A percentile compares a stretch with the other conserved stretches of the same genome.
phyloP scores from a whole-genome alignment of 495 filamentous ascomycete genomes.

The Venustampulla echinocandica region DNA sequence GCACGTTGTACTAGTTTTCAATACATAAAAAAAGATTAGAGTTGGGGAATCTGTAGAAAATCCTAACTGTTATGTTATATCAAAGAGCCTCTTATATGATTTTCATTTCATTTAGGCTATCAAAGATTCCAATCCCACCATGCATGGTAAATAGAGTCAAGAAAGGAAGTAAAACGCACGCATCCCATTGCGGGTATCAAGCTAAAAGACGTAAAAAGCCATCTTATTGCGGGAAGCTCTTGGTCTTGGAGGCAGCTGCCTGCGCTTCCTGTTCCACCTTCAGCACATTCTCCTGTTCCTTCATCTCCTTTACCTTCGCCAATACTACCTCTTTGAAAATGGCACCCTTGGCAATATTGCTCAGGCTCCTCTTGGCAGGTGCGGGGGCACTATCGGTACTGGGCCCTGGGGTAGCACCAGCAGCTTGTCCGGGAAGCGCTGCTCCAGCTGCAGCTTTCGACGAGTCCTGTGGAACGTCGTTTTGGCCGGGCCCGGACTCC shows the following conservation, averaged over 20 bases:
- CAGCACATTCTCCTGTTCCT: slow-evolving; percentile 70
- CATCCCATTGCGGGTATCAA: slow-evolving; percentile 16
- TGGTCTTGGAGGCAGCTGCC: slow-evolving; percentile 33
- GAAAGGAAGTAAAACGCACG: background rate
- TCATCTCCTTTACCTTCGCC: slow-evolving; percentile 90
- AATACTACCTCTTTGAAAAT: slow-evolving; percentile 98
- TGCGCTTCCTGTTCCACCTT: slow-evolving; percentile 51
- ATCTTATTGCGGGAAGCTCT: slow-evolving; percentile 27
- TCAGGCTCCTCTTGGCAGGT: slow-evolving; percentile 55
- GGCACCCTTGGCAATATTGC: slow-evolving; percentile 71
- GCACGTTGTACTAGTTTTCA: too few relatives aligned
- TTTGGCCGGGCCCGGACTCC: slow-evolving; percentile 56
- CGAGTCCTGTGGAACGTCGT: slow-evolving; percentile 55
- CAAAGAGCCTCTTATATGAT: too few relatives aligned
- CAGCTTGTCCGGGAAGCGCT: slow-evolving; percentile 26
- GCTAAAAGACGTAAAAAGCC: too few relatives aligned
- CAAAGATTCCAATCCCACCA: background rate
- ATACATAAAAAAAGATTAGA: too few relatives aligned
- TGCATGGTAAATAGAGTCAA: background rate
- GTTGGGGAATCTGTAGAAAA: too few relatives aligned
- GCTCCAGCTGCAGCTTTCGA: slow-evolving; percentile 33
- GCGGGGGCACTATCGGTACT: slow-evolving; percentile 18
- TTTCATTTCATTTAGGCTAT: background rate
- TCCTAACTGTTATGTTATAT: too few relatives aligned
- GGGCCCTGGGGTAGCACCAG: slow-evolving; percentile 16